phyloP scores from a whole-genome alignment of 2,329 filamentous ascomycete genomes.

The Curvularia lunata region DNA sequence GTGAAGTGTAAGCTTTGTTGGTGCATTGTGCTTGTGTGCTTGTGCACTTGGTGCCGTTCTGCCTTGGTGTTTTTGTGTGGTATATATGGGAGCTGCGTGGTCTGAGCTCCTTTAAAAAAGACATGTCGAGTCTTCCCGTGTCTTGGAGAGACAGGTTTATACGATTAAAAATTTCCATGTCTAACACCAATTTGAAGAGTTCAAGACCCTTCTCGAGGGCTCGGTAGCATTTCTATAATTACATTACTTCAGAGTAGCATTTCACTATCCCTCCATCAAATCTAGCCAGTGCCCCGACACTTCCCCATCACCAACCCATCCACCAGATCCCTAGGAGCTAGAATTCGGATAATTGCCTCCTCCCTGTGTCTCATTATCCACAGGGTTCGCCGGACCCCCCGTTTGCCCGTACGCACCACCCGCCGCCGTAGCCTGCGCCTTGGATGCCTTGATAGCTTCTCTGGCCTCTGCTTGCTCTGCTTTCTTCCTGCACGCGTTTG shows the following conservation, averaged over 20 bases:
- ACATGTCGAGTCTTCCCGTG: too few species aligned
- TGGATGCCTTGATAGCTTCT: conserved; percentile 50
- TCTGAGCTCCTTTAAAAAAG: too few species aligned
- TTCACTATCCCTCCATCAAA: too few species aligned
- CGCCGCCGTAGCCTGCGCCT: conserved; percentile 46
- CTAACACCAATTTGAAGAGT: too few species aligned
- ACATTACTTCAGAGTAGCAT: too few species aligned
- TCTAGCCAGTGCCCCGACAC: too few species aligned
- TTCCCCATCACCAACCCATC: neutral
- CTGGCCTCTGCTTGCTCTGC: conserved; percentile 55
- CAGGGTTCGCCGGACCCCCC: conserved; percentile 54
- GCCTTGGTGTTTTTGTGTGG: neutral
- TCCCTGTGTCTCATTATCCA: conserved; percentile 24
- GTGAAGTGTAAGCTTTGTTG: neutral
- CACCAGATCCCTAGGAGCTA: conserved; percentile 15
- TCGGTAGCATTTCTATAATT: too few species aligned
- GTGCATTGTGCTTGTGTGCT: neutral
- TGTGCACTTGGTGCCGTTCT: neutral
- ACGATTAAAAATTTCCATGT: too few species aligned
- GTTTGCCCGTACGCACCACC: conserved; percentile 54
- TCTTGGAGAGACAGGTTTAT: too few species aligned
- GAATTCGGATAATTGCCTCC: conserved; percentile 34
- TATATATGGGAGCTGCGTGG: too few species aligned
- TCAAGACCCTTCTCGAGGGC: too few species aligned
- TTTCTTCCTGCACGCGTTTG: conserved; percentile 51